Conservation (phyloP, 345 rosid species). For the Corchorus capsularis region DNA sequence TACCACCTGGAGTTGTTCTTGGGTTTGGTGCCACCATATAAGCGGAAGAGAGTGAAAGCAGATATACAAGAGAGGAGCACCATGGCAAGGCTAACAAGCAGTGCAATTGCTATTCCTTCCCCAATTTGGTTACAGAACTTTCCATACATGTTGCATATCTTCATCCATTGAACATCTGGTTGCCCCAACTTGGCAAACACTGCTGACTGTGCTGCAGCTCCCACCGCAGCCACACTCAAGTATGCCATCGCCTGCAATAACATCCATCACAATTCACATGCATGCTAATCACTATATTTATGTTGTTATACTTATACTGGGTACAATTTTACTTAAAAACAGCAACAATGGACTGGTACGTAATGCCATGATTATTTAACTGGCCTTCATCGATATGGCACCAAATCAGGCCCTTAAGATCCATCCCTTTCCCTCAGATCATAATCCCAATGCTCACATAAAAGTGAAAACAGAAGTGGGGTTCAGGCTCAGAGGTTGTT, state of each 20-base stretch:
- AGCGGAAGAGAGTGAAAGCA: constrained; percentile 80
- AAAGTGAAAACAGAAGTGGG: no score
- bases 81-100: constrained; percentile 55
- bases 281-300: no score
- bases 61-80: constrained; percentile 67
- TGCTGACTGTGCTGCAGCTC: constrained; percentile 74
- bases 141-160: constrained; percentile 71
- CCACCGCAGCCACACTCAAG: constrained; percentile 68
- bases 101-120: constrained; percentile 56
- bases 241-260: constrained; percentile 73
- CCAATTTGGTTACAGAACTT: constrained; percentile 78
- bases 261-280: no score
- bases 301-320: no score
- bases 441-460: no score
- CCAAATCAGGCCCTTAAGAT: no score
- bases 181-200: constrained; percentile 72
- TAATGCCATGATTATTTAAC: no score
- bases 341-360: no score
- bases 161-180: constrained; percentile 84
- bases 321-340: no score
- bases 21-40: constrained; percentile 52
- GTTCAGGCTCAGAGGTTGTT: no score
- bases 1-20: constrained; percentile 37
- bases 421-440: no score
- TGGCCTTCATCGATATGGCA: no score